Percentiles rank a stretch among this genome's conserved stretches.
These are phyloP conservation scores for Bolboschoenoplectus hybrid DNA, from an alignment of 202 grass and related monocot species.

Conservation along the genomic window DNA sequence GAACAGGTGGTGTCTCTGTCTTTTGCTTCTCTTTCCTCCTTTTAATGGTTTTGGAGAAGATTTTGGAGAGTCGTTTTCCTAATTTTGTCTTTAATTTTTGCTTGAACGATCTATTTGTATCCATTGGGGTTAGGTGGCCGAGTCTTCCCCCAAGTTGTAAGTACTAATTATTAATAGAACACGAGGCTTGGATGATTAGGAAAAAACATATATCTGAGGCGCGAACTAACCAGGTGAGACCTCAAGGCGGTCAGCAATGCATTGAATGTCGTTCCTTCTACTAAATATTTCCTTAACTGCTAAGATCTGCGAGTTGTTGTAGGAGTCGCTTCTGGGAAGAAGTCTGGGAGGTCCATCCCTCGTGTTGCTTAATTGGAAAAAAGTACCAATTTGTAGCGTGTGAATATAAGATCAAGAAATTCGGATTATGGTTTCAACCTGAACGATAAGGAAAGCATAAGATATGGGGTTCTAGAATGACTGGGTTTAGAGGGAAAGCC, in stretches of 20 bases:
- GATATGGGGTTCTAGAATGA: background rate
- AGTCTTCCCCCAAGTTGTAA: background rate
- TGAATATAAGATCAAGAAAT: background rate
- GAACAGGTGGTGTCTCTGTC: background rate
- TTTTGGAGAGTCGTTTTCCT: slow-evolving; percentile 16
- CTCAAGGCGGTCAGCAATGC: background rate
- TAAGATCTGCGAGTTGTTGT: slow-evolving; percentile 1
- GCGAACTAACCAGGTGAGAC: background rate
- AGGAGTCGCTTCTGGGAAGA: slow-evolving; percentile 31
- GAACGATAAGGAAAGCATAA: background rate
- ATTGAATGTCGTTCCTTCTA: background rate
- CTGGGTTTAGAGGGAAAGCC: slow-evolving; percentile 6
- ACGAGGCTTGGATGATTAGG: background rate
- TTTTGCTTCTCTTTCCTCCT: background rate
- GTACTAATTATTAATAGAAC: slow-evolving; percentile 7
- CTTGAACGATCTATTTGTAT: slow-evolving; percentile 31
- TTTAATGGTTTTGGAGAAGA: slow-evolving; percentile 28
- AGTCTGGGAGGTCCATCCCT: background rate
- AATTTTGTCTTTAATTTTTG: slow-evolving; percentile 22
- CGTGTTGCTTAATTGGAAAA: slow-evolving; percentile 22
- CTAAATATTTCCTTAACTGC: slow-evolving; percentile 21
- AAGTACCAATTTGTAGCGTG: background rate
- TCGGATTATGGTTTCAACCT: background rate
- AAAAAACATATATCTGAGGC: background rate
- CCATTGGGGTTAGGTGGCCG: slow-evolving; percentile 10